Evolutionary conservation across 108 stramenopile species (phyloP).

Genomic region (Aurantiochytrium sp.): DNA sequence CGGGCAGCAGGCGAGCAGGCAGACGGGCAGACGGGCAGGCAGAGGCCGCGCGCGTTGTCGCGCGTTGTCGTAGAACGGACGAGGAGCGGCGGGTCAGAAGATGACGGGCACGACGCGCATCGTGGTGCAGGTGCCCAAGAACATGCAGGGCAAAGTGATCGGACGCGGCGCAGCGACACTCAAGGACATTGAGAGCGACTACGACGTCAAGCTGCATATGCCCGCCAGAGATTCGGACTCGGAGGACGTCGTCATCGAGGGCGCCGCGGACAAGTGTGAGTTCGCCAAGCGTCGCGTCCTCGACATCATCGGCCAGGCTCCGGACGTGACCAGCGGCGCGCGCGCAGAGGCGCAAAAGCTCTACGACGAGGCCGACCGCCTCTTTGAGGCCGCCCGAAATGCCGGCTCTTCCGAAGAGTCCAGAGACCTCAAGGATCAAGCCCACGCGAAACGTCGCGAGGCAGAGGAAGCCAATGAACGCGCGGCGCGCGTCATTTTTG

Average conservation of each 20-base stretch:
- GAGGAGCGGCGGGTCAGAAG: neutral
- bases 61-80: too few relatives aligned
- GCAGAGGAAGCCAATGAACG: neutral
- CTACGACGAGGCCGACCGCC: neutral
- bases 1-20: too few relatives aligned
- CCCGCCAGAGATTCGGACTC: neutral
- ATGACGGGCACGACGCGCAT: neutral
- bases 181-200: slow-evolving; percentile 13
- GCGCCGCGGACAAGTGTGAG: neutral
- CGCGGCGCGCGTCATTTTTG: neutral
- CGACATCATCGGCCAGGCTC: neutral
- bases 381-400: neutral
- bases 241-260: neutral
- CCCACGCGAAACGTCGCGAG: neutral
- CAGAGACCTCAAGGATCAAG: neutral
- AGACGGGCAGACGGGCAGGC: too few relatives aligned
- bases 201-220: neutral
- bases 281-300: neutral
- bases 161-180: neutral
- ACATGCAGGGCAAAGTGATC: neutral
- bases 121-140: slow-evolving; percentile 2
- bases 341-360: neutral
- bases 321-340: neutral
- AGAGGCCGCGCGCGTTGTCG: too few relatives aligned
- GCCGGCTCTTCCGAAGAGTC: neutral